Percentiles rank a stretch among this genome's conserved stretches.
These are phyloP conservation scores for Calamus simplicifolius DNA, from an alignment of 176 grass and related monocot species.

Conservation along the genomic window DNA sequence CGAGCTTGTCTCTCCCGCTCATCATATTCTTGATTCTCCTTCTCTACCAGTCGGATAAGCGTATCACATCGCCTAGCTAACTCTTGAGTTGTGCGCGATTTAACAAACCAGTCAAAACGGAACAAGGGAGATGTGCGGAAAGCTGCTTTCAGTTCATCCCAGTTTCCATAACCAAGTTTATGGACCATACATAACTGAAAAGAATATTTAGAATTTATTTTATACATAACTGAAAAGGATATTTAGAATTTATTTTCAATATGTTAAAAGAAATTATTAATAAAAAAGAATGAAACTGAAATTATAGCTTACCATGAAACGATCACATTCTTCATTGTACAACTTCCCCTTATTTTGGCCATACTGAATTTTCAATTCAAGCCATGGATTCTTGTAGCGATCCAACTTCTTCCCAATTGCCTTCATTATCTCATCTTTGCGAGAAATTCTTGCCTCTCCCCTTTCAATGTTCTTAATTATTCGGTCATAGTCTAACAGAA, in stretches of 20 bases:
- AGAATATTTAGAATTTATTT: too few species aligned
- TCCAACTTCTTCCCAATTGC: conserved; percentile 93
- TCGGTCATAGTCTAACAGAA: conserved; percentile 77
- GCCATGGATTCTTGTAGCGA: conserved; percentile 96
- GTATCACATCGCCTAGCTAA: conserved; percentile 92
- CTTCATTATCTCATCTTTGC: conserved; percentile 96
- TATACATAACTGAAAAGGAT: conserved; percentile 79
- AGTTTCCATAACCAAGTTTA: conserved; percentile 94
- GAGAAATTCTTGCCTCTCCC: conserved; percentile 85
- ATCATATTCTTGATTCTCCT: conserved; percentile 98
- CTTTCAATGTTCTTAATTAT: conserved; percentile 99
- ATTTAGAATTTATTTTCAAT: too few species aligned
- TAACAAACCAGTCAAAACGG: conserved; percentile 99
- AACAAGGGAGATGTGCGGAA: conserved; percentile 87
- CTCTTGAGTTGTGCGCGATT: conserved; percentile 88
- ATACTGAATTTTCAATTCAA: conserved; percentile 96
- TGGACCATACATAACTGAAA: conserved; percentile 98
- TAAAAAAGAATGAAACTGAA: too few species aligned
- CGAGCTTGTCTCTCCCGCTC: conserved; percentile 88
- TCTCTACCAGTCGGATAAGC: conserved; percentile 89
- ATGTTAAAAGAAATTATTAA: too few species aligned
- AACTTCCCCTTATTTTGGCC: conserved; percentile 96
- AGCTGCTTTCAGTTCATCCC: conserved; percentile 96
- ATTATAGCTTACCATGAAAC: conserved; percentile 75
- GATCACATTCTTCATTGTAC: conserved; percentile 98